Conservation (phyloP, 2,329 filamentous ascomycete species). For the Aspergillus sp. region DNA sequence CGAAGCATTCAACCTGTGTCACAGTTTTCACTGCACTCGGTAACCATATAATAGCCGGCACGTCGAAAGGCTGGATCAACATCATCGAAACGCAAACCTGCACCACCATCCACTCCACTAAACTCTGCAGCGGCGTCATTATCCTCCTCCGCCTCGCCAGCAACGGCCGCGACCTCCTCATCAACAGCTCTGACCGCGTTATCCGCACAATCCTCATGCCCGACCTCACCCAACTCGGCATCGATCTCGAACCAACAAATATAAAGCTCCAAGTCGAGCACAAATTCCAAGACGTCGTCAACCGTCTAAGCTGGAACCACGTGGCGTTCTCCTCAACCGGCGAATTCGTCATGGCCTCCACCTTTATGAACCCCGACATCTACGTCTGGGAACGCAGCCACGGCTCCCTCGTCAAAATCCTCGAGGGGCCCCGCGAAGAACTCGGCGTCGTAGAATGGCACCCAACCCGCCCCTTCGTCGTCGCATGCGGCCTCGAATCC, state of each 20-base stretch:
- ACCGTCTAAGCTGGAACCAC: constrained; percentile 93
- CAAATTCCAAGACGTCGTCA: constrained; percentile 97
- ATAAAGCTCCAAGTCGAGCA: constrained; percentile 91
- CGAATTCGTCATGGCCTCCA: constrained; percentile 94
- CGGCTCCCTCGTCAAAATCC: constrained; percentile 91
- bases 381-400: constrained; percentile 97
- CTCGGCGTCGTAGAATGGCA: constrained; percentile 98
- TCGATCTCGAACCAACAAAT: constrained; percentile 73
- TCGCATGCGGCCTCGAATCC: constrained; percentile 87
- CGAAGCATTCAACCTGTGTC: constrained; percentile 91
- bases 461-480: constrained; percentile 79
- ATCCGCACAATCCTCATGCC: constrained; percentile 91
- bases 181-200: constrained; percentile 92
- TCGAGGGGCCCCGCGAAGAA: constrained; percentile 95
- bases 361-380: constrained; percentile 97
- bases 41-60: constrained; percentile 86
- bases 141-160: constrained; percentile 81
- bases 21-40: constrained; percentile 84
- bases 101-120: constrained; percentile 84
- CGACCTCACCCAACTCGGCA: constrained; percentile 58
- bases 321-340: constrained; percentile 92
- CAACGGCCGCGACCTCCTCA: constrained; percentile 82
- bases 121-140: constrained; percentile 82
- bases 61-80: constrained; percentile 94
- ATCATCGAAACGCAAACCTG: constrained; percentile 82